These are phyloP conservation scores for Penicillium daleae DNA, from an alignment of 495 filamentous ascomycete genomes.

Conservation along the genomic window DNA sequence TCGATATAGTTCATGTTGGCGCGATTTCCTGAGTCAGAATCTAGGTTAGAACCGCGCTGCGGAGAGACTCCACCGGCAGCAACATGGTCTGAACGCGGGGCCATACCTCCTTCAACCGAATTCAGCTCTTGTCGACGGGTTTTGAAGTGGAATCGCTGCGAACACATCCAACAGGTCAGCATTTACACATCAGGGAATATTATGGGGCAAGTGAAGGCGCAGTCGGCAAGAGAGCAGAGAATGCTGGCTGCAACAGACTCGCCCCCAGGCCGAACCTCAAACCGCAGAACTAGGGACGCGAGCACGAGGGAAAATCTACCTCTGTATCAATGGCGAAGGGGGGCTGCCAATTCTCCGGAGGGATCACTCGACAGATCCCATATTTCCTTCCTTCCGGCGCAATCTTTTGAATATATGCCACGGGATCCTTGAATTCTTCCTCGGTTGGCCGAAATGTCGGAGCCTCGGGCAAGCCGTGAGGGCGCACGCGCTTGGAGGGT, in stretches of 20 bases:
- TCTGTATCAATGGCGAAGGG: constrained; percentile 96
- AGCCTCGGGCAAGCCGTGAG: constrained; percentile 85
- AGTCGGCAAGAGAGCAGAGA: background rate
- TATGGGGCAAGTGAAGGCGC: background rate
- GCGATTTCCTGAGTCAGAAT: constrained; percentile 70
- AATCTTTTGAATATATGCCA: constrained; percentile 91
- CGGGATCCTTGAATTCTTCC: constrained; percentile 93
- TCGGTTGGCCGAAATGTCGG: constrained; percentile 89
- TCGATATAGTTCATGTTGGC: constrained; percentile 97
- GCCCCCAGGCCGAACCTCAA: background rate
- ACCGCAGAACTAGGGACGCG: constrained; percentile 11
- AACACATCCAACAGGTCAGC: constrained; percentile 15
- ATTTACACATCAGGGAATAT: constrained; percentile 2
- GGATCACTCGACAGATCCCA: constrained; percentile 93
- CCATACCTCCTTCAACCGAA: constrained; percentile 96
- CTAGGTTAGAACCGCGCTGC: constrained; percentile 42
- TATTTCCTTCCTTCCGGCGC: constrained; percentile 79
- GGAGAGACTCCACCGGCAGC: constrained; percentile 38
- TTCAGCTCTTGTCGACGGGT: constrained; percentile 97
- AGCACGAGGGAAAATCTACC: constrained; percentile 55
- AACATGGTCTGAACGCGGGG: constrained; percentile 38
- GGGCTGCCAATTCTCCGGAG: constrained; percentile 91
- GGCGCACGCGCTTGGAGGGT: constrained; percentile 71
- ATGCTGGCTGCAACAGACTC: background rate
- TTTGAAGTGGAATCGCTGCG: constrained; percentile 91